Evolutionary conservation across 2,329 filamentous ascomycete genomes (phyloP), one percentile per base, ranked within the genome.

Genomic region (Epichloe elymi): DNA sequence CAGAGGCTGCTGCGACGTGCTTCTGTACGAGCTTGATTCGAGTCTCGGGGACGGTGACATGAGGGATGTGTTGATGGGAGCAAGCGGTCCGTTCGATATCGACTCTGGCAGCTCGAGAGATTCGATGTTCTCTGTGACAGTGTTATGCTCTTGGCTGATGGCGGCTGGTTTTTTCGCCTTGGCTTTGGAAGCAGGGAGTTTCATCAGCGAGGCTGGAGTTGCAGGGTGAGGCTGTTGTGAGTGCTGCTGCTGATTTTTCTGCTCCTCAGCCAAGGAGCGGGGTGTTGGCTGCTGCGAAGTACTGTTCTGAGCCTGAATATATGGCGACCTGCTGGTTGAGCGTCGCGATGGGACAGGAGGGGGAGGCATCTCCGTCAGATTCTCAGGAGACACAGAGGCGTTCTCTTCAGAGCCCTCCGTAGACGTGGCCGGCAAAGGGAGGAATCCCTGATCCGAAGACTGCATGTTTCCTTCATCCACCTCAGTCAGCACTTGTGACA

Each of bases 161-260:
- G 73, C 44, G n/a, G 35, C 67, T 14, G 67, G 63, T 51, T 72
- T 73, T 55, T 76, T 77, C 49, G 70, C 66, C 58, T 72, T 72
- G 59, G 76, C 67, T 58, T 71, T 72, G 59, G 77, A 77, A 26
- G 76, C 74, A 3, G 74, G 75, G 42, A 91, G 74, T 59, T 81
- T 85, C 86, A 96, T 95, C 53, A 95, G 69, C 6, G 89, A 95
- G 8, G 90, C 88, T 1, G 89, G 89, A 0, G 89, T 95, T 1
- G 88, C 89, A 11, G 87, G 86, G 49, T 82, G 79, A 58, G 69
- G 71, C 48, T 71, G 72, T 20, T 50, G 55, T 20, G 38, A 42
- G 20, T 49, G 44, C 33, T 41, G 54, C 39, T 47, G 52, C 42
- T 45, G 17, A 35, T 50, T 54, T 19, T 36, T 52, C 36, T 48